Conservation (phyloP, 163 green algal species). For the Prototheca wickerhamii region DNA sequence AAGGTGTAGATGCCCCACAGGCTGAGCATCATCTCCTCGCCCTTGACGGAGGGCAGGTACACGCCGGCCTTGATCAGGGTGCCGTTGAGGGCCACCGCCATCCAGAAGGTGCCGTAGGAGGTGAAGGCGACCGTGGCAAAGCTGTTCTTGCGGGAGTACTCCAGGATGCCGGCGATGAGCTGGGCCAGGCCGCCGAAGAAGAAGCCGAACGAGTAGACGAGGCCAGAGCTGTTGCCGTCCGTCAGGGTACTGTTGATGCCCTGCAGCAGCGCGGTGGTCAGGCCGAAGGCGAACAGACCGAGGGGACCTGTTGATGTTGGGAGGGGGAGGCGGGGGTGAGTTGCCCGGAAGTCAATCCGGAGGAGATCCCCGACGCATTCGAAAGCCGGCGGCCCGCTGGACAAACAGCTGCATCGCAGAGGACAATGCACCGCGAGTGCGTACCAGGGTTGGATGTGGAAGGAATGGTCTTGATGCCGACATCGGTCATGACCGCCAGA, state of each 20-base stretch:
- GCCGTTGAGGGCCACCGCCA: slow-evolving; percentile 17
- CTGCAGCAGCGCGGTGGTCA: slow-evolving; percentile 11
- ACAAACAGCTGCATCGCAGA: not conserved
- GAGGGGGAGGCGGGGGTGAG: not conserved
- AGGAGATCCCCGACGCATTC: not conserved
- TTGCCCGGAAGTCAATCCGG: not conserved
- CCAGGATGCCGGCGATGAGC: slow-evolving; percentile 54
- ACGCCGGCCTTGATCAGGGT: not conserved
- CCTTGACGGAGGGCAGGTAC: not conserved
- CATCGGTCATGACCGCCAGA: slow-evolving; percentile 1
- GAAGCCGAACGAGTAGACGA: slow-evolving; percentile 21
- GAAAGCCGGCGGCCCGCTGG: not conserved
- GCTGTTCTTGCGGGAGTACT: slow-evolving; percentile 53
- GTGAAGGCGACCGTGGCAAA: slow-evolving; percentile 53
- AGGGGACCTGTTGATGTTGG: slow-evolving; percentile 14
- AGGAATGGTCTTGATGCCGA: slow-evolving; percentile 15
- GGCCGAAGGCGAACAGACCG: slow-evolving; percentile 35
- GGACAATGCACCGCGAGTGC: not conserved
- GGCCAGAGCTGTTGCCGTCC: not conserved
- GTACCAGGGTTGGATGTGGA: slow-evolving; percentile 17
- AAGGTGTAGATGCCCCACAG: slow-evolving; percentile 11
- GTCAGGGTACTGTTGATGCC: not conserved
- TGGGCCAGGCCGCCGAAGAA: slow-evolving; percentile 48
- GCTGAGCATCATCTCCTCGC: not conserved
- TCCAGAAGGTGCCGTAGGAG: slow-evolving; percentile 46